Base-by-base conservation (phyloP, 2,329 filamentous ascomycete genomes). In the Fusarium nodosum region DNA sequence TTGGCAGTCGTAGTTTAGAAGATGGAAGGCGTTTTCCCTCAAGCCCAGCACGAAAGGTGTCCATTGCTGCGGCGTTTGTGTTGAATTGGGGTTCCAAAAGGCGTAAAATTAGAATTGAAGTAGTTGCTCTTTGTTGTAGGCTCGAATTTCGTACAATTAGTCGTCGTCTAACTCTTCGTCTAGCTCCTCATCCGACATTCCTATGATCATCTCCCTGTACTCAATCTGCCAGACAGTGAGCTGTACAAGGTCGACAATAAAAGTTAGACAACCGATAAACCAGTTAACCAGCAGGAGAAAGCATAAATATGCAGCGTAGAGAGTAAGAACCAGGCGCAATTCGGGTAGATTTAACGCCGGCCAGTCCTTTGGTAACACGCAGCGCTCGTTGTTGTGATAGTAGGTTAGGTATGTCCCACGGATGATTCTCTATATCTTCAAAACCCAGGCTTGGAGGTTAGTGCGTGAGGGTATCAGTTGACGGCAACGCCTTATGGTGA, bases 11-110 rank as follows among this genome's bases (percentile, higher is more conserved):
- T 18, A 69, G 50, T 28, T 56, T 53, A 13, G 60, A 66, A 4
- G 66, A 45, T 7, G 52, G 42, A 9, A 51, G 48, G 24, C 48
- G 48, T 59, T 44, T 56, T 30, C 47, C 52, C 20, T 65, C 59
- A 9, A 62, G 53, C 7, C 66, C 62, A 15, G 51, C 51, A 61
- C 63, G 57, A 45, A 61, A 36, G 9, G 56, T 34, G 4, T 74
- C 72, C 75, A 76, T 76, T 48, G 47, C 38, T 42, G 33, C 38
- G 30, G 20, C 22, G 36, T 7, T 18, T 34, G 41, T 20, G 41
- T 51, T n/a, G 30, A n/a, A 31, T 46, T 6, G 28, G 12, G 22
- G 22, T 26, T 13, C 7, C 18, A 30, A 44, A 33, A 31, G 33
- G n/a, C 15, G 8, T 20, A 7, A 36, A 9, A 13, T 2, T 20